These are phyloP conservation scores for Phanerodontia chrysosporium DNA, from an alignment of 768 basidiomycete species.

Conservation along the genomic window DNA sequence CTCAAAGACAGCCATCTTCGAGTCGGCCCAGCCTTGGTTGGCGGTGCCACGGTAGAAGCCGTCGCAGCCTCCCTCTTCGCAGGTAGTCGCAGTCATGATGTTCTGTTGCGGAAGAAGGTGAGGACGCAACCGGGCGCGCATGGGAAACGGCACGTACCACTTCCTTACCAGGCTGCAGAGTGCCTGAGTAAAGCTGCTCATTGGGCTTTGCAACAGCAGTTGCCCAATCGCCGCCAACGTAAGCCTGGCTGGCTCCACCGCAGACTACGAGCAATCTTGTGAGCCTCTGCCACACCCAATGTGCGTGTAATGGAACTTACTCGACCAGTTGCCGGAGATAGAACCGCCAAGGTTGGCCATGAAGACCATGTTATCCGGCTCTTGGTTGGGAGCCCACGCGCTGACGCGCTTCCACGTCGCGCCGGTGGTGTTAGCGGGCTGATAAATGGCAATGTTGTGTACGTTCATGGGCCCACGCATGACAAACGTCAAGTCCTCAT, in stretches of 20 bases:
- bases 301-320: conserved; percentile 11
- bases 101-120: conserved; percentile 14
- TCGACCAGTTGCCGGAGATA: conserved; percentile 23
- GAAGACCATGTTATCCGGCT: conserved; percentile 24
- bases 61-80: conserved; percentile 17
- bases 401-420: conserved; percentile 25
- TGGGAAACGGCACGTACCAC: conserved; percentile 6
- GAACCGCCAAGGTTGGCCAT: conserved; percentile 28
- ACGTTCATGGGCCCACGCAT: conserved; percentile 25
- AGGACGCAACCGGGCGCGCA: background rate
- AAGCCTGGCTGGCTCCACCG: conserved; percentile 26
- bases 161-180: conserved; percentile 7
- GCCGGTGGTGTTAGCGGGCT: conserved; percentile 20
- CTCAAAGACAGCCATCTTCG: conserved; percentile 25
- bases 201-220: conserved; percentile 21
- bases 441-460: conserved; percentile 26
- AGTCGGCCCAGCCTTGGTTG: conserved; percentile 25
- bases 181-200: conserved; percentile 14
- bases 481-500: conserved; percentile 25
- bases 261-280: conserved; percentile 16
- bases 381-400: conserved; percentile 17
- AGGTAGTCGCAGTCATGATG: conserved; percentile 23
- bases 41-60: conserved; percentile 28
- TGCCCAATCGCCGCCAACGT: conserved; percentile 22
- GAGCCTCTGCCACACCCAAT: background rate